Evolutionary conservation across 345 rosid species (phyloP).

Genomic region (Balakata baccata): DNA sequence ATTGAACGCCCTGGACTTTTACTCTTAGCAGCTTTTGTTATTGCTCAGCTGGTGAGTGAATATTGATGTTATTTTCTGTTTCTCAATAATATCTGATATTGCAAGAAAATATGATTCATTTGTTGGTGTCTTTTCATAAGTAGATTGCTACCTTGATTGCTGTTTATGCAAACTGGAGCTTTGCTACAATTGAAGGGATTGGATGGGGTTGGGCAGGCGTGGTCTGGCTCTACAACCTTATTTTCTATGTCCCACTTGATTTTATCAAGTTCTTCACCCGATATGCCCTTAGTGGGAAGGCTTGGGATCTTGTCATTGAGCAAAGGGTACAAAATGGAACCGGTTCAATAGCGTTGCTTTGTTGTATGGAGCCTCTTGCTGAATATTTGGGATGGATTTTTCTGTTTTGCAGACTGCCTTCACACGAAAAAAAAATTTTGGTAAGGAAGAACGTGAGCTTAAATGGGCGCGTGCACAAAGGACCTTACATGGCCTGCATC

Average conservation of each 20-base stretch:
- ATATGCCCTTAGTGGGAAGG: slow-evolving; percentile 89
- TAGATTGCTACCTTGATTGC: slow-evolving; percentile 96
- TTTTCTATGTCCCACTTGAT: slow-evolving; percentile 87
- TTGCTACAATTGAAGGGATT: slow-evolving; percentile 93
- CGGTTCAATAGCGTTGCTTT: too few relatives aligned
- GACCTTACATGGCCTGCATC: slow-evolving; percentile 88
- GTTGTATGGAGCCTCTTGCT: too few relatives aligned
- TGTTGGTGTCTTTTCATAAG: background rate
- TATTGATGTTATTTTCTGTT: slow-evolving; percentile 12
- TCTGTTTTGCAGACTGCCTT: slow-evolving; percentile 68
- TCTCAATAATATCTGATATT: background rate
- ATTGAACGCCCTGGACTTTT: slow-evolving; percentile 87
- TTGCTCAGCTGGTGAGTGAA: slow-evolving; percentile 86
- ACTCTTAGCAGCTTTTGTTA: slow-evolving; percentile 69
- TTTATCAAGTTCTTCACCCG: slow-evolving; percentile 89
- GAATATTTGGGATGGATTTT: background rate
- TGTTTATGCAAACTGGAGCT: slow-evolving; percentile 90
- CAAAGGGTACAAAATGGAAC: slow-evolving; percentile 61
- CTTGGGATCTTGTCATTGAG: slow-evolving; percentile 98
- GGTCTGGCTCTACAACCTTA: slow-evolving; percentile 88
- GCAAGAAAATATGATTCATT: background rate
- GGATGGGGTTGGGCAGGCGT: slow-evolving; percentile 99
- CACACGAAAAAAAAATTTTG: slow-evolving; percentile 93
- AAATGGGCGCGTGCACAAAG: slow-evolving; percentile 99
- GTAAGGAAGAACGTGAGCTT: slow-evolving; percentile 96